These are phyloP conservation scores for Leonotis leonurus DNA, from an alignment of 257 asterid species.

Conservation along the genomic window DNA sequence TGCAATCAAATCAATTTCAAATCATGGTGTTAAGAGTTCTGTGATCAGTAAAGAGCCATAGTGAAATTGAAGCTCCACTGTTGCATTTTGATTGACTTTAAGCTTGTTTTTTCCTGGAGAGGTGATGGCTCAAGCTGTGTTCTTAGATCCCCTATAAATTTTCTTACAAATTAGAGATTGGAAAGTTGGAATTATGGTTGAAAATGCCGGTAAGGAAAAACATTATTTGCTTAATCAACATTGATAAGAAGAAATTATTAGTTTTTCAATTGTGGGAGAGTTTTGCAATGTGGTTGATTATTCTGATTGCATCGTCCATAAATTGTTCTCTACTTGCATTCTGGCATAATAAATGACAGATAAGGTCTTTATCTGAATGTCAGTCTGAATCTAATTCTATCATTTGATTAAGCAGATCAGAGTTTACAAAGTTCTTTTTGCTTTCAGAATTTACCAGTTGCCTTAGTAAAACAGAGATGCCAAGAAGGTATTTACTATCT, in stretches of 20 bases:
- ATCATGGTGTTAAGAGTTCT: not conserved
- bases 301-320: no score
- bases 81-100: not conserved
- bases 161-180: not conserved
- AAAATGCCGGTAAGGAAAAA: not conserved
- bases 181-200: not conserved
- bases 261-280: no score
- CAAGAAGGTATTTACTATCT: conserved; percentile 20
- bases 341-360: not conserved
- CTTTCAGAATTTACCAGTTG: not conserved
- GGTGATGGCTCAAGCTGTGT: not conserved
- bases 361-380: not conserved
- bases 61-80: not conserved
- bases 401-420: conserved; percentile 8
- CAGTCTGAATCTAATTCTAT: not conserved
- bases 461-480: conserved; percentile 11
- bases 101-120: not conserved
- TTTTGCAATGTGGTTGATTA: no score
- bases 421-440: not conserved
- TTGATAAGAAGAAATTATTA: no score
- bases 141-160: not conserved
- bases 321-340: no score
- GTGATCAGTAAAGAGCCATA: not conserved
- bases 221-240: no score
- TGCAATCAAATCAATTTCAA: not conserved